Percentiles rank a stretch among this genome's conserved stretches.
Conservation (phyloP, 176 grass and related monocot species). For the Areca catechu region DNA sequence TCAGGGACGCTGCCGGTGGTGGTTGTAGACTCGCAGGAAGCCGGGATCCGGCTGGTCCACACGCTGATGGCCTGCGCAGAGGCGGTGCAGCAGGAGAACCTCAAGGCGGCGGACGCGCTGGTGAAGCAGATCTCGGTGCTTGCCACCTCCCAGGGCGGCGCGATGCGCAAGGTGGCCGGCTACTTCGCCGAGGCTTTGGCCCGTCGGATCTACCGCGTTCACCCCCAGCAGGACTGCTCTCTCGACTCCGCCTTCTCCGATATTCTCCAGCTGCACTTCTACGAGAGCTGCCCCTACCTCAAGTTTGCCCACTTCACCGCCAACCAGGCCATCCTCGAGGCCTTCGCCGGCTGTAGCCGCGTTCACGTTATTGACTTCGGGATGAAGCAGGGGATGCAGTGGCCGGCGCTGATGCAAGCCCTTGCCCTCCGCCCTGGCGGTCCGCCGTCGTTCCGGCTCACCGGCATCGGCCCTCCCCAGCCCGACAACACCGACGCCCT, state of each 20-base stretch:
- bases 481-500: slow-evolving; percentile 65
- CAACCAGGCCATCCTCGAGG: slow-evolving; percentile 93
- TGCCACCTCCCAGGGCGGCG: slow-evolving; percentile 69
- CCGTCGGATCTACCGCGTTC: slow-evolving; percentile 55
- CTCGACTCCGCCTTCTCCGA: slow-evolving; percentile 73
- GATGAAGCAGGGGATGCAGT: slow-evolving; percentile 96
- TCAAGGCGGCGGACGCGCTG: slow-evolving; percentile 55
- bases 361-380: slow-evolving; percentile 95
- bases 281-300: slow-evolving; percentile 94
- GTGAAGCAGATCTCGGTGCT: slow-evolving; percentile 80
- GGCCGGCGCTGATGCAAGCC: slow-evolving; percentile 87
- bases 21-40: slow-evolving; percentile 75
- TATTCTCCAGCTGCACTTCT: slow-evolving; percentile 85
- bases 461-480: slow-evolving; percentile 76
- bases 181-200: slow-evolving; percentile 90
- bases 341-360: slow-evolving; percentile 65
- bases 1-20: slow-evolving; percentile 41
- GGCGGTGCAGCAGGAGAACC: slow-evolving; percentile 86
- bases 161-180: slow-evolving; percentile 86
- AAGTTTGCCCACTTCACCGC: slow-evolving; percentile 99
- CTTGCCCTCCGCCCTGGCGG: slow-evolving; percentile 81
- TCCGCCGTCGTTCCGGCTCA: slow-evolving; percentile 67
- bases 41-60: slow-evolving; percentile 79
- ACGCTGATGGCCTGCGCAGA: slow-evolving; percentile 73
- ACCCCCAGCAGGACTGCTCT: slow-evolving; percentile 34